Base-by-base conservation (phyloP, 805 yeast species). In the Pichia californica region DNA sequence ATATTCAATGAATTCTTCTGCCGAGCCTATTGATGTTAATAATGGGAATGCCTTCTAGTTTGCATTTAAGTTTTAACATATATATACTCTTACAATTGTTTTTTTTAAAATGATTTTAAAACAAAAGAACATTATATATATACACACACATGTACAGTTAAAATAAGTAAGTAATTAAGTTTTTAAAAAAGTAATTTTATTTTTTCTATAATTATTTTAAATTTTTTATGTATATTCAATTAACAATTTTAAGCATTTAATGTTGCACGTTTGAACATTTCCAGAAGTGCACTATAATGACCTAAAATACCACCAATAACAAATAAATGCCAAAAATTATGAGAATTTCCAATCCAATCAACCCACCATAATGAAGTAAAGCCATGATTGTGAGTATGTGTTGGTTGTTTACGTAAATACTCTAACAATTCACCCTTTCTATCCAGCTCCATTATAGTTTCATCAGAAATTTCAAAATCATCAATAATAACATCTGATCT, bases 251-350 rank as follows among this genome's bases (percentile, higher is more conserved):
- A 31, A 29, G 33, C 26, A n/a, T 25, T 30, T 23, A 23, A 21
- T 21, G 37, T 37, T 5, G 50, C 54, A 29, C 48, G 49, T 23
- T 68, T 69, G 50, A 81, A 81, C 84, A 89, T 81, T 45, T 77
- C 80, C 48, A 87, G 67, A 31, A 88, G 68, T 13, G 94, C 91
- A 44, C 70, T 69, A 63, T 89, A 93, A 62, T 91, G 98, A 27
- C 94, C 95, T 33, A 84, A 62, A n/a, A 88, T 79, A 3, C 99
- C 99, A 21, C 84, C 71, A 15, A 93, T 74, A 26, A 93, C 99
- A 58, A 84, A 87, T 11, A 88, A 60, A 64, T 91, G 99, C 99
- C 99, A 91, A 26, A 91, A 69, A 56, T 88, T 89, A 62, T 91
- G 99, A 30, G 96, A 86, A 33, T 79, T 74, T 42, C 81, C 69